Evolutionary conservation across 257 asterid genomes (phyloP), one percentile per base, ranked within the genome.

Genomic region (Cinchona pubescens): DNA sequence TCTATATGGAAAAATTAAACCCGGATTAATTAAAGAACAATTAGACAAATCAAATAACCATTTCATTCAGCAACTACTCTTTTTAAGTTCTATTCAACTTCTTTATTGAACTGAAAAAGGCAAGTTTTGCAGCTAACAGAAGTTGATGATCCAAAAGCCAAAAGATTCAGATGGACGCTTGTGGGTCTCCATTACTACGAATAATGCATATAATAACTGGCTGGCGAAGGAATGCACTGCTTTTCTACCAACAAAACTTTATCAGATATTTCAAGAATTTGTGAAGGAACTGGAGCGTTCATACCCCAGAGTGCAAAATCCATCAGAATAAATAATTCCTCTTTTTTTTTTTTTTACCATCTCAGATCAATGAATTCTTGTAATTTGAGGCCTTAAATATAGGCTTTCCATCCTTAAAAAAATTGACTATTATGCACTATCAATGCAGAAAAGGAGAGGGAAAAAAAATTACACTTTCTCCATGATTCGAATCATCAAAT

Each of bases 101-200:
- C 71, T 89, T 85, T 35, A 18, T 68, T 21, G 94, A 89, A 79
- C 85, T 87, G 3, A 78, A 75, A n/a, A 37, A 77, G 75, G 9
- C 90, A 82, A 66, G 84, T 89, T 29, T 51, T 87, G 85, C 88
- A 78, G 30, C 79, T 87, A 65, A 84, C 88, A 1, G 83, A 82
- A 13, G 92, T 87, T 3, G 90, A 87, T 9, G 85, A 79, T 66
- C 42, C 6, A 10, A 46, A 45, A 0, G 78, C 51, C 51, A 46
- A 51, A n/a, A 4, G 82, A 77, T 1, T 30, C 37, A 5, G 18
- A 43, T 37, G 70, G n/a, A 11, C 11, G 1, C 61, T 18, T 27
- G 18, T 16, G 16, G n/a, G 7, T 32, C 1, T 18, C 15, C 27
- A 64, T 32, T 34, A 35, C 18, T 13, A 35, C 10, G 6, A 38